Percentiles rank a stretch among this genome's conserved stretches.
Conservation (phyloP, 2,329 filamentous ascomycete genomes). For the Thelonectria blattea region DNA sequence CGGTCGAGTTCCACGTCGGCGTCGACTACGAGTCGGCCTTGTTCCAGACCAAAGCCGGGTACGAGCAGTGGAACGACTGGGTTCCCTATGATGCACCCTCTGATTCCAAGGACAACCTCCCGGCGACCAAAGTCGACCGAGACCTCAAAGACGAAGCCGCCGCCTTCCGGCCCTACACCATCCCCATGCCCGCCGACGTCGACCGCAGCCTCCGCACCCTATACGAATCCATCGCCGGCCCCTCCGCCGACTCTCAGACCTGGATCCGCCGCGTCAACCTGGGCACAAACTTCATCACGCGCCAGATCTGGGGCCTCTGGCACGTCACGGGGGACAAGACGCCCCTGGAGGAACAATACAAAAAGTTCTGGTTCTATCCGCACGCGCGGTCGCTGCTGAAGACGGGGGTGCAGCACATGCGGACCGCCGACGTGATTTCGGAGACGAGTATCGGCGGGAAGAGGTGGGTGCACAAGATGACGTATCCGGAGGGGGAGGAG, state of each 20-base stretch:
- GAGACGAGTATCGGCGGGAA: constrained; percentile 19
- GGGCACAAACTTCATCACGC: constrained; percentile 45
- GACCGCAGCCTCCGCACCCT: constrained; percentile 39
- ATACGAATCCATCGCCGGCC: constrained; percentile 39
- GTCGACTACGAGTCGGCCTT: constrained; percentile 50
- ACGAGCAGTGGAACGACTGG: constrained; percentile 44
- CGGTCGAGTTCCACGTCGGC: constrained; percentile 44
- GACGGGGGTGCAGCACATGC: constrained; percentile 17
- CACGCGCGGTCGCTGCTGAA: constrained; percentile 17
- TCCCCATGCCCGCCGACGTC: constrained; percentile 43
- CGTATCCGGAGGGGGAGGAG: constrained; percentile 19
- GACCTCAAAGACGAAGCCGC: constrained; percentile 37
- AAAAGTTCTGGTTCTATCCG: constrained; percentile 27
- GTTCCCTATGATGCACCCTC: constrained; percentile 38
- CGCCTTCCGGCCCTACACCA: constrained; percentile 39
- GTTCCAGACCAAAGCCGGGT: constrained; percentile 48
- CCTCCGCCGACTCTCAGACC: constrained; percentile 36
- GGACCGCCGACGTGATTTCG: constrained; percentile 8
- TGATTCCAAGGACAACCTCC: constrained; percentile 14
- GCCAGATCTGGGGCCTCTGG: constrained; percentile 25
- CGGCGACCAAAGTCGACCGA: constrained; percentile 30
- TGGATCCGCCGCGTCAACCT: constrained; percentile 44
- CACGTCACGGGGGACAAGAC: constrained; percentile 26
- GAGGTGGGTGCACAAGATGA: constrained; percentile 18
- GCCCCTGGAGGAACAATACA: constrained; percentile 23